Evolutionary conservation across 208 protist species (phyloP).

Genomic region (Trypanosoma scelopori): DNA sequence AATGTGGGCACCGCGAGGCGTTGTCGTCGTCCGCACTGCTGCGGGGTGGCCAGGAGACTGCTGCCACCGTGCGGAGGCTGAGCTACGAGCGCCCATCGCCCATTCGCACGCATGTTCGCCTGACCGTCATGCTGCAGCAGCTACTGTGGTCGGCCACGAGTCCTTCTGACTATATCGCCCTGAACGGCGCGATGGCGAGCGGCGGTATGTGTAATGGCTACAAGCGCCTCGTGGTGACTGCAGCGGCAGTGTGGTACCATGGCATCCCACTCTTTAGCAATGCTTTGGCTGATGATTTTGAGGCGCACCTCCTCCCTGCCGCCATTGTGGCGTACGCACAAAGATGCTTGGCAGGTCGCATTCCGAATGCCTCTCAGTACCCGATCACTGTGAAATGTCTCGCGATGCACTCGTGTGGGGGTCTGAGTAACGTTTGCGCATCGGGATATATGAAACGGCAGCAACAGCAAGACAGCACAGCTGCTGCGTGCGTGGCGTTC

Average conservation of each 20-base stretch:
- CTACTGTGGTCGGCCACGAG: constrained; percentile 42
- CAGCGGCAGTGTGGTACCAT: constrained; percentile 33
- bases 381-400: constrained; percentile 23
- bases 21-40: not conserved
- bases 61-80: constrained; percentile 30
- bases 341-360: constrained; percentile 14
- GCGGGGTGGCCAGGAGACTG: not conserved
- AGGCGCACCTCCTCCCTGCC: constrained; percentile 40
- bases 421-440: not conserved
- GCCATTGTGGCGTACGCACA: constrained; percentile 36
- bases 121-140: constrained; percentile 32
- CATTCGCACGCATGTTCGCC: constrained; percentile 29
- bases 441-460: constrained; percentile 19
- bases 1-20: constrained; percentile 11
- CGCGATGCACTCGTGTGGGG: constrained; percentile 7
- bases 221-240: constrained; percentile 25
- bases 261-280: constrained; percentile 25
- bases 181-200: constrained; percentile 36
- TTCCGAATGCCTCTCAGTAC: not conserved
- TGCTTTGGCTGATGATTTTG: constrained; percentile 11
- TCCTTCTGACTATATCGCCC: constrained; percentile 29
- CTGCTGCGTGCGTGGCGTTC: constrained; percentile 35
- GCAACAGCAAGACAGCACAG: not conserved
- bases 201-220: constrained; percentile 29
- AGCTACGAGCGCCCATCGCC: constrained; percentile 30